Conservation (phyloP, 129 eudicot species). For the Flaveria linearis region DNA sequence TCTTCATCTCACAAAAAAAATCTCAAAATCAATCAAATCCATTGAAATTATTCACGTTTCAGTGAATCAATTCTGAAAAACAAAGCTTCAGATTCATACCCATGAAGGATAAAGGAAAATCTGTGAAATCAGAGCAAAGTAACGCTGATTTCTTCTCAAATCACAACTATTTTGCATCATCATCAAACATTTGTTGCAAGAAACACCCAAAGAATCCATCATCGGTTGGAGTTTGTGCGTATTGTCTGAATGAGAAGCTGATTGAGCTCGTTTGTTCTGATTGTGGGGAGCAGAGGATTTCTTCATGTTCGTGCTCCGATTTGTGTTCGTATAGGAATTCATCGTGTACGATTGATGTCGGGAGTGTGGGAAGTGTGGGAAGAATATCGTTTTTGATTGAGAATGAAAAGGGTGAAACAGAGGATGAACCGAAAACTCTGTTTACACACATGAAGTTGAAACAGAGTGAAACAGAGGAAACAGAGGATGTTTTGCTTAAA, state of each 20-base stretch:
- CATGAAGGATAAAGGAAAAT: slow-evolving; percentile 72
- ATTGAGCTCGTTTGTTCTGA: slow-evolving; percentile 68
- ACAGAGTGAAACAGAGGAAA: slow-evolving; percentile 22
- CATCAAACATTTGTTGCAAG: slow-evolving; percentile 59
- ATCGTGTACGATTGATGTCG: slow-evolving; percentile 56
- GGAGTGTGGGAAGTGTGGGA: slow-evolving; percentile 64
- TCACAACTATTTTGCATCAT: slow-evolving; percentile 43
- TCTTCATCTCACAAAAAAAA: background rate
- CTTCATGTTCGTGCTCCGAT: slow-evolving; percentile 76
- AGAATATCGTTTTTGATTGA: slow-evolving; percentile 76
- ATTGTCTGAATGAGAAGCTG: slow-evolving; percentile 67
- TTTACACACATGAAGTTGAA: slow-evolving; percentile 30
- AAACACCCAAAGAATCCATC: slow-evolving; percentile 68
- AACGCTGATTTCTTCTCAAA: slow-evolving; percentile 19
- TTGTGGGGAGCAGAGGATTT: slow-evolving; percentile 78
- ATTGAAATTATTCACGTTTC: background rate
- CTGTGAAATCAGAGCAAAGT: slow-evolving; percentile 38
- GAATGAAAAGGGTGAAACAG: slow-evolving; percentile 51
- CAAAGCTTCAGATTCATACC: slow-evolving; percentile 15
- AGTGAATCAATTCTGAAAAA: slow-evolving; percentile 2
- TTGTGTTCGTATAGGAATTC: slow-evolving; percentile 62
- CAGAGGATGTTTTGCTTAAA: slow-evolving; percentile 57
- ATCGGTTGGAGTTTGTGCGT: slow-evolving; percentile 70
- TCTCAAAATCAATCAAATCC: background rate
- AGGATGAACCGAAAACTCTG: background rate